These are phyloP conservation scores for Penicillium lividum DNA, from an alignment of 495 filamentous ascomycete species.

Conservation along the genomic window DNA sequence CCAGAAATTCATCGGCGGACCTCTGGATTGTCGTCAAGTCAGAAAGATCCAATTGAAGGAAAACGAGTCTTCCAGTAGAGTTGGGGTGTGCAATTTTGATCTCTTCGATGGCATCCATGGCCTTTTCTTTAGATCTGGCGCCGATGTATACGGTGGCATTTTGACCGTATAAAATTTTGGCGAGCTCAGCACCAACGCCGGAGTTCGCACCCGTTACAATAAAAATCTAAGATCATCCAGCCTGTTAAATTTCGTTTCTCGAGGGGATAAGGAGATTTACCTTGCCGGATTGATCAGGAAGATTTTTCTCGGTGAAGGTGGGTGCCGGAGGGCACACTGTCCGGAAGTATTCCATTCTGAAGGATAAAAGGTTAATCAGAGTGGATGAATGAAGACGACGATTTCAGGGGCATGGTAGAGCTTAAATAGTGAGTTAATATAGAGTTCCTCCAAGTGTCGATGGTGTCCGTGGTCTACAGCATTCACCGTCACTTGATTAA, in stretches of 20 bases:
- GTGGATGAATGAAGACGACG: not conserved
- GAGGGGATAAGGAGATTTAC: not conserved
- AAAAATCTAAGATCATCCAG: constrained; percentile 22
- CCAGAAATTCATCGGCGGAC: constrained; percentile 41
- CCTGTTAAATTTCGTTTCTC: not conserved
- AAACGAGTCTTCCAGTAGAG: constrained; percentile 36
- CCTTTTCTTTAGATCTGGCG: constrained; percentile 41
- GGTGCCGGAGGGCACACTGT: constrained; percentile 2
- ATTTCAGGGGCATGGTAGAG: not conserved
- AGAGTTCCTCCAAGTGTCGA: not conserved
- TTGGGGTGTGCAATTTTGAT: constrained; percentile 25
- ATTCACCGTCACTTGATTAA: not conserved
- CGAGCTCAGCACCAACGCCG: constrained; percentile 47
- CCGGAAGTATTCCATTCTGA: constrained; percentile 1
- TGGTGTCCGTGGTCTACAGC: not conserved
- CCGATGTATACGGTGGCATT: constrained; percentile 42
- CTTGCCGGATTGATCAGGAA: constrained; percentile 4
- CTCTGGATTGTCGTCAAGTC: constrained; percentile 53
- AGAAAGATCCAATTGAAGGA: constrained; percentile 46
- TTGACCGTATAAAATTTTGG: constrained; percentile 38
- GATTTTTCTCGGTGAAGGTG: constrained; percentile 4
- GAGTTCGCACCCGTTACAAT: constrained; percentile 43
- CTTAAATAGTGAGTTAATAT: not conserved
- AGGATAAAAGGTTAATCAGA: not conserved
- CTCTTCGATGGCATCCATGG: constrained; percentile 32